These are phyloP conservation scores for Penicillium thymicola DNA, from an alignment of 2,329 filamentous ascomycete species.

Conservation along the genomic window DNA sequence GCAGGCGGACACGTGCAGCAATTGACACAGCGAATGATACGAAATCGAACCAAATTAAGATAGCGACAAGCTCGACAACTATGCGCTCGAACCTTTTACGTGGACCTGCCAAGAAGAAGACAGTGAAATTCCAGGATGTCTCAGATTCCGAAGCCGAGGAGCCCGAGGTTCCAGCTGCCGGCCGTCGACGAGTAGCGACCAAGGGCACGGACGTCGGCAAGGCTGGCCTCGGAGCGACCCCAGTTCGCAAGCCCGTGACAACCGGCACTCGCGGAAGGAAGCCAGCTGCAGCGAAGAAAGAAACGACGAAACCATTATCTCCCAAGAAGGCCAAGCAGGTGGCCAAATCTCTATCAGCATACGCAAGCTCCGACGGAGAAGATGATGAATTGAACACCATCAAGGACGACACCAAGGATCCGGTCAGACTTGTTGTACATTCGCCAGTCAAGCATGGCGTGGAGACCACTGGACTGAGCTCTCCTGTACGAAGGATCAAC, in stretches of 20 bases:
- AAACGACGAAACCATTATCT: slow-evolving; percentile 40
- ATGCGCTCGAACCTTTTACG: slow-evolving; percentile 31
- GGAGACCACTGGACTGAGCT: slow-evolving; percentile 30
- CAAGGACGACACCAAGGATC: slow-evolving; percentile 31
- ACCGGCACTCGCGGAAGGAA: slow-evolving; percentile 30
- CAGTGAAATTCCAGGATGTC: slow-evolving; percentile 47
- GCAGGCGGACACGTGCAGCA: slow-evolving; percentile 13
- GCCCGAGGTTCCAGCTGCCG: slow-evolving; percentile 19
- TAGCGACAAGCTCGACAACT: slow-evolving; percentile 29
- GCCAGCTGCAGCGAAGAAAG: slow-evolving; percentile 33
- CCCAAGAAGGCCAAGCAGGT: slow-evolving; percentile 50
- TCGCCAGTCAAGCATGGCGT: slow-evolving; percentile 33
- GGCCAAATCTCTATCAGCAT: slow-evolving; percentile 38
- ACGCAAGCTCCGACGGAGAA: slow-evolving; percentile 39
- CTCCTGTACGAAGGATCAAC: slow-evolving; percentile 35
- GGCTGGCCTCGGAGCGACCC: slow-evolving; percentile 44
- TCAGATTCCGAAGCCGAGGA: slow-evolving; percentile 44
- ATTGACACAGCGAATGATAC: slow-evolving; percentile 9
- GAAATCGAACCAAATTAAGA: slow-evolving; percentile 24
- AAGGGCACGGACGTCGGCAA: slow-evolving; percentile 23
- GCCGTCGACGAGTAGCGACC: slow-evolving; percentile 25
- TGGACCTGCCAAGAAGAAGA: slow-evolving; percentile 41
- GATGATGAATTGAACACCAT: slow-evolving; percentile 43
- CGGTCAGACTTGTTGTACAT: slow-evolving; percentile 30
- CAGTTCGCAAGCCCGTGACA: slow-evolving; percentile 42